Evolutionary conservation across 2,329 filamentous ascomycete genomes (phyloP).

Genomic region (Emmonsiellopsis sp.): DNA sequence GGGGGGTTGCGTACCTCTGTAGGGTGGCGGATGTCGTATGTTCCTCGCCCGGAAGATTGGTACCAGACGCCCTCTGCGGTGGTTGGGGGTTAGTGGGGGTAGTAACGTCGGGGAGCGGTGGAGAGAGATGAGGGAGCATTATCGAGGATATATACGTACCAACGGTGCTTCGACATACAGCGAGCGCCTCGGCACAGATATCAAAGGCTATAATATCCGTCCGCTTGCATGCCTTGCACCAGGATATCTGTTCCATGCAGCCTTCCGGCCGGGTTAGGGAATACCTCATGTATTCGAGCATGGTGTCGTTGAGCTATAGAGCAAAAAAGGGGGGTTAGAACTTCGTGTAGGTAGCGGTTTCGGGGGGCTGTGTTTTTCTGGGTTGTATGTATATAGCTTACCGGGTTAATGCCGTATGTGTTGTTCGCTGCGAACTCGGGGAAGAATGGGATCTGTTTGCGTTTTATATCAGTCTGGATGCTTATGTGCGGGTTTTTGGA

Average conservation of each 20-base stretch:
- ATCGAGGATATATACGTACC: conserved; percentile 25
- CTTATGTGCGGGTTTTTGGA: not conserved
- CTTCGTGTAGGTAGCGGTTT: not conserved
- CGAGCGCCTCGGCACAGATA: conserved; percentile 46
- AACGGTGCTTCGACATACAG: conserved; percentile 50
- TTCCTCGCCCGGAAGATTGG: conserved; percentile 37
- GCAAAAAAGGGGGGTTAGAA: not conserved
- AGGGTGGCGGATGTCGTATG: conserved; percentile 49
- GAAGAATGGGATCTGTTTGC: conserved; percentile 10
- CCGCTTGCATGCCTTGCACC: conserved; percentile 55
- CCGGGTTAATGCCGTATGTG: conserved; percentile 52
- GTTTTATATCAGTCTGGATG: not conserved
- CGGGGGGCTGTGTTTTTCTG: no score
- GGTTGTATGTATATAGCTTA: conserved; percentile 26
- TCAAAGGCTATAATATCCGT: conserved; percentile 42
- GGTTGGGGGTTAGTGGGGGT: no score
- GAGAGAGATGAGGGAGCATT: no score
- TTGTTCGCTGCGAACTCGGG: conserved; percentile 34
- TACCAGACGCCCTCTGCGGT: conserved; percentile 45
- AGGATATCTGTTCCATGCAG: conserved; percentile 55
- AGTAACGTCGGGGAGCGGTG: no score
- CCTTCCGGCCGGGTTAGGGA: conserved; percentile 53
- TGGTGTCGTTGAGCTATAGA: conserved; percentile 44
- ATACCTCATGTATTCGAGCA: conserved; percentile 52
- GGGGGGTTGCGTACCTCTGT: conserved; percentile 18